Evolutionary conservation across 371 early-diverging fungal genomes (phyloP).

Genomic region (Mucor piriformis): DNA sequence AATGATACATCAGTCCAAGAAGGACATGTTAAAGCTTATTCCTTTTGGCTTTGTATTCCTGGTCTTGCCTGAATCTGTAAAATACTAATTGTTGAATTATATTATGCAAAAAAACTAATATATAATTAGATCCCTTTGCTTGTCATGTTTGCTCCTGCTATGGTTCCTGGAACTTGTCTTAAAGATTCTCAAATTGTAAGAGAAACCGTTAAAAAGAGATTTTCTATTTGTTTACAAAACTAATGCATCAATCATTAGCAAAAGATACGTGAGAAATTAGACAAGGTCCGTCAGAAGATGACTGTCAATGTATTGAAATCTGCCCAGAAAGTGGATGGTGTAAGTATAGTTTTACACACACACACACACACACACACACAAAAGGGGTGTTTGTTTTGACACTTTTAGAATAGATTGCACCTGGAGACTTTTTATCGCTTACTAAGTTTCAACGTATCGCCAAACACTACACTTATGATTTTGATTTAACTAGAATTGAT

Average conservation of each 20-base stretch:
- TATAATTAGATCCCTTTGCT: conserved; percentile 55
- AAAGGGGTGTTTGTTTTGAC: neutral
- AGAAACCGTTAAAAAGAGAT: neutral
- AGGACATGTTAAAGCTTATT: conserved; percentile 59
- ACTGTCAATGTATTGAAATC: conserved; percentile 48
- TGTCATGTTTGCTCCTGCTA: conserved; percentile 61
- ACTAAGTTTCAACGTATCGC: conserved; percentile 47
- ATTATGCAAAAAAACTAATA: neutral
- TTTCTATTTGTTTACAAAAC: neutral
- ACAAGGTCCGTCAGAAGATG: conserved; percentile 58
- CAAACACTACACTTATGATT: conserved; percentile 55
- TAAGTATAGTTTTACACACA: too few relatives aligned
- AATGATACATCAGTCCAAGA: conserved; percentile 50
- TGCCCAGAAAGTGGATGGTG: conserved; percentile 34
- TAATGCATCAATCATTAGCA: conserved; percentile 46
- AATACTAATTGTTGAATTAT: conserved; percentile 14
- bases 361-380: too few relatives aligned
- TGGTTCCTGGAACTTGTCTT: conserved; percentile 67
- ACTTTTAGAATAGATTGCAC: conserved; percentile 60
- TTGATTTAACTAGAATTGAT: conserved; percentile 53
- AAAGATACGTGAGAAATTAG: conserved; percentile 60
- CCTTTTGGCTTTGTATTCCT: conserved; percentile 62
- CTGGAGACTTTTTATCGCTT: conserved; percentile 51
- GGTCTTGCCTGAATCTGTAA: conserved; percentile 63
- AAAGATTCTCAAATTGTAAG: conserved; percentile 61